A percentile compares a stretch with the other conserved stretches of the same genome.
Evolutionary conservation across 352 stramenopile species (phyloP).

Genomic region (Phytophthora pinifolia): DNA sequence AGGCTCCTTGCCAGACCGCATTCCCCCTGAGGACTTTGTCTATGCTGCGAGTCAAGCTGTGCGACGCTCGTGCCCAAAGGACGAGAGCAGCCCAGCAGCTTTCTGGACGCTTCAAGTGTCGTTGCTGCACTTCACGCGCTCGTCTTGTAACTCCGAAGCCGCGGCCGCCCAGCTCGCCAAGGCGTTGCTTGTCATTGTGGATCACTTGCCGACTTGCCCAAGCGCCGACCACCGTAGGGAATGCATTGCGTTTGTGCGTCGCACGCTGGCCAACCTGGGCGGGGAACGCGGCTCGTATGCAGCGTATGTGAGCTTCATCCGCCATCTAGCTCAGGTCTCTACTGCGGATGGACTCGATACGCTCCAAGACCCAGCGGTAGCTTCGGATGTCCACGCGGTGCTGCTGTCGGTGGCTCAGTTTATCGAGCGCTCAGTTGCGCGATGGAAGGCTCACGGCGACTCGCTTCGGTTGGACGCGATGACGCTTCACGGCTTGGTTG

Average conservation of each 20-base stretch:
- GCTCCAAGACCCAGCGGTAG: slow-evolving; percentile 22
- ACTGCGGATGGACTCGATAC: slow-evolving; percentile 19
- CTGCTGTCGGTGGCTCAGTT: slow-evolving; percentile 35
- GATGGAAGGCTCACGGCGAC: slow-evolving; percentile 28
- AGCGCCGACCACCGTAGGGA: slow-evolving; percentile 38
- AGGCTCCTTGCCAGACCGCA: slow-evolving; percentile 8
- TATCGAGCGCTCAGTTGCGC: slow-evolving; percentile 19
- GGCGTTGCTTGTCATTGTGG: slow-evolving; percentile 42
- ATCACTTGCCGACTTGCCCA: slow-evolving; percentile 42
- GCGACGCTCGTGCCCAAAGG: slow-evolving; percentile 16
- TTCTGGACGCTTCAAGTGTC: slow-evolving; percentile 50
- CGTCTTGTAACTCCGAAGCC: slow-evolving; percentile 44
- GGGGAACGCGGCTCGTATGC: slow-evolving; percentile 38
- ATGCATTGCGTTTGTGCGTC: slow-evolving; percentile 50
- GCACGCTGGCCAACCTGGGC: slow-evolving; percentile 41
- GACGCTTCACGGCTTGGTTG: slow-evolving; percentile 39
- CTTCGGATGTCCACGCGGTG: slow-evolving; percentile 27
- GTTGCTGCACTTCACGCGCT: slow-evolving; percentile 48
- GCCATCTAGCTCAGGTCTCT: slow-evolving; percentile 30
- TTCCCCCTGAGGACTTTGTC: slow-evolving; percentile 30
- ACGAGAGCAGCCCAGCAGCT: slow-evolving; percentile 15
- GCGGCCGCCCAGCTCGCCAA: slow-evolving; percentile 41
- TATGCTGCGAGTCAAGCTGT: slow-evolving; percentile 24
- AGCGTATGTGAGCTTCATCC: slow-evolving; percentile 37
- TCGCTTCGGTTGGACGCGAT: slow-evolving; percentile 40